Evolutionary conservation across 2,329 filamentous ascomycete species (phyloP), one percentile per base, ranked within the genome.

Genomic region (Penicillium sp.): DNA sequence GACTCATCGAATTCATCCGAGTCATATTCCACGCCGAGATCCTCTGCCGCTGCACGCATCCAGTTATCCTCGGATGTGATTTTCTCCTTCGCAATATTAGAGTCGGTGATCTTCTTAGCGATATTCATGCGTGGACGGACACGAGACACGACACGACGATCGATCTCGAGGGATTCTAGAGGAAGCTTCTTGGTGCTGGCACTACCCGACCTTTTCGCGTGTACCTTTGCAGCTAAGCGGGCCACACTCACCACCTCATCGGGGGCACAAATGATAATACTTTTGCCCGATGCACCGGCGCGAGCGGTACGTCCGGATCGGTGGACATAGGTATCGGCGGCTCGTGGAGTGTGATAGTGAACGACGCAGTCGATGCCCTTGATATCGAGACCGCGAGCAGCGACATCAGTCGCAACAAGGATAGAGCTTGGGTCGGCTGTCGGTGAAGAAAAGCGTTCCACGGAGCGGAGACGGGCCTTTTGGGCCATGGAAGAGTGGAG

Each of bases 401-500:
- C 94, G 26, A 99, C 94, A 78, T 99, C 94, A 0, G 94, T 97
- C 3, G 94, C 91, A 15, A 99, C 83, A 2, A 97, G 83, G 39
- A 97, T 88, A 1, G 86, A 83, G 63, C 71, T 79, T 24, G 78
- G 74, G 40, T 83, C 78, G 4, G 72, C 64, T 0, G 74, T 69
- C 0, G 84, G 78, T 2, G 83, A 83, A 1, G 88, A 87, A 75
- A 99, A 97, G 33, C 89, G 88, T 68, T 99, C 94, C 2, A 99
- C 83, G 1, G 91, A 93, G 32, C 93, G 86, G n/a, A 97, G 80
- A 37, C 94, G 91, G 3, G 94, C 92, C 72, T 97, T 97, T 73
- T 99, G 94, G 1, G 86, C 82, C 94, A 99, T 97, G 58, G 91
- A 89, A 0, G 91, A 97, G 73, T 99, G 94, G 0, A 99, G 78